Evolutionary conservation across 2,329 filamentous ascomycete genomes (phyloP), one percentile per base, ranked within the genome.

Genomic region (Botrytis pseudocinerea): DNA sequence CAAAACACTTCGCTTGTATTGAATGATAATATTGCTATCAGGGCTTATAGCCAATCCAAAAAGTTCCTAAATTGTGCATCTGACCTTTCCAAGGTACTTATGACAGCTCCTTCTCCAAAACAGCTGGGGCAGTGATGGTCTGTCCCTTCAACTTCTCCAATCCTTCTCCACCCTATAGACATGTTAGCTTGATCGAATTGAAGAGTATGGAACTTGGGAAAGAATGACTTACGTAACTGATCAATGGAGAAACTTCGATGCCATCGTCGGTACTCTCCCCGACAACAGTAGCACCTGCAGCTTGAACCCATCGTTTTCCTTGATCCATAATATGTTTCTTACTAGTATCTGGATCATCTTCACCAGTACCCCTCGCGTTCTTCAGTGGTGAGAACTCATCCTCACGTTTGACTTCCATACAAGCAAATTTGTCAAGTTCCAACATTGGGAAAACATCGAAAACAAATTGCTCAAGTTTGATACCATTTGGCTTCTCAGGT

Each of bases 381-480:
- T 99, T 99, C 77, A 99, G 86, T 7, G 96, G 96, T 42, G 94
- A 98, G 85, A 99, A 99, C 84, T 99, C 96, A 78, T 99, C 96
- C 85, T 98, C 95, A 75, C 96, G 93, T 83, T 91, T 93, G 70
- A 99, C 96, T 84, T 99, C 96, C 85, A 98, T 92, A 83, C 91
- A 97, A 38, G 95, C 96, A 81, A 99, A 99, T 84, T 97, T 94
- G 77, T 91, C 88, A 76, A 99, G 89, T 28, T 91, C 85, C 70
- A 97, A 86, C 86, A 95, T 88, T 75, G 95, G 95, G 87, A 99
- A 99, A 81, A 97, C 96, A 82, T 99, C 96, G 81, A 99, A 99
- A 75, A 99, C 95, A 80, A 98, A 99, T 84, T 98, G 96, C 87
- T 99, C 96, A 57, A 99, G 89, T 87, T 99, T 99, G 88, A 99